phyloP scores from a whole-genome alignment of 805 yeast genomes.

The Wickerhamiella musiphila region DNA sequence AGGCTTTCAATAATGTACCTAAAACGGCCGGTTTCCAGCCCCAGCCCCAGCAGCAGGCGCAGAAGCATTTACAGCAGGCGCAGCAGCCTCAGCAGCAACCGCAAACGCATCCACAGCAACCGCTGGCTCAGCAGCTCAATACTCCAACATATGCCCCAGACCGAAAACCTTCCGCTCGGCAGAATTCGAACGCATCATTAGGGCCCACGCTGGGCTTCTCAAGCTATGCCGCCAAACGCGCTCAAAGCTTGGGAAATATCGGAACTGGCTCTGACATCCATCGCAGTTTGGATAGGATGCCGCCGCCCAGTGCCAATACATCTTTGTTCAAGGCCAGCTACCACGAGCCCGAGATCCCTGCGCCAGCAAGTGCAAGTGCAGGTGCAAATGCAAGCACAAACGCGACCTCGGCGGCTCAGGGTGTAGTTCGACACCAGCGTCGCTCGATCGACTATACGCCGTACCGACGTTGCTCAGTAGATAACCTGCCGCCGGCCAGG shows the following conservation, averaged over 20 bases:
- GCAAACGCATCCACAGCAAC: slow-evolving; percentile 1
- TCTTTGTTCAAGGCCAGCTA: slow-evolving; percentile 1
- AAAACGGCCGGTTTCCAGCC: background rate
- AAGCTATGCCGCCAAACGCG: no score
- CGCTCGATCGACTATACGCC: background rate
- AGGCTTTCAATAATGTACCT: no score
- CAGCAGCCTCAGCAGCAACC: background rate
- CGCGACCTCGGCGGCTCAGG: background rate
- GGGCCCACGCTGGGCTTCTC: no score
- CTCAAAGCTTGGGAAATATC: no score
- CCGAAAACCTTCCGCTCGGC: no score
- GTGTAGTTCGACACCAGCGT: background rate
- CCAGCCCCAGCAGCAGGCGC: slow-evolving; percentile 1
- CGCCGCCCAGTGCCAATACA: background rate
- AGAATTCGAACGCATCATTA: no score
- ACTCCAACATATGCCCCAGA: no score
- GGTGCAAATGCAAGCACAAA: background rate
- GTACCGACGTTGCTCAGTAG: background rate
- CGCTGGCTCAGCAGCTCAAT: background rate
- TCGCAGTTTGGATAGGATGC: background rate
- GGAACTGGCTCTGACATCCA: no score
- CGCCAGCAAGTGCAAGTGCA: background rate
- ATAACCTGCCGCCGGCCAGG: slow-evolving; percentile 1
- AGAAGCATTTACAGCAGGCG: background rate
- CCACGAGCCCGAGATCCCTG: background rate